Percentiles rank a stretch among this genome's conserved stretches.
These are phyloP conservation scores for Pleurotus salmoneostramineus DNA, from an alignment of 768 basidiomycete species.

Conservation along the genomic window DNA sequence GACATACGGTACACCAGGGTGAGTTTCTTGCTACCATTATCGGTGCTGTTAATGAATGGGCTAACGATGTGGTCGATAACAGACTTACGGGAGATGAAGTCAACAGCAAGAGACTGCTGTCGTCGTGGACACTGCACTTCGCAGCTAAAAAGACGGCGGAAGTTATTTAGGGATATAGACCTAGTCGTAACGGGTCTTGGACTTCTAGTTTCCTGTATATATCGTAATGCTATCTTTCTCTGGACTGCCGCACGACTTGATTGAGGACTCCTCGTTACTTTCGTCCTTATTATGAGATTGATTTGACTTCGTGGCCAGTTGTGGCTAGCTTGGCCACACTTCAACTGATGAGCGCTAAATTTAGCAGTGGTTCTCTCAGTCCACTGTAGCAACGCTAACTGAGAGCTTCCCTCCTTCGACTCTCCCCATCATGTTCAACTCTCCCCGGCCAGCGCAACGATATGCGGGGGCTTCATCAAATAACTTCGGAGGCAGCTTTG, in stretches of 20 bases:
- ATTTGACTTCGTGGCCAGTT: slow-evolving; percentile 4
- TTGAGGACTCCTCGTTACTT: neutral
- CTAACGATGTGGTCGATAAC: neutral
- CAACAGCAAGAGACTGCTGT: slow-evolving; percentile 76
- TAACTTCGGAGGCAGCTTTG: slow-evolving; percentile 68
- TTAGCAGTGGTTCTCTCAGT: neutral
- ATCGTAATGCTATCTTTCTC: slow-evolving; percentile 5
- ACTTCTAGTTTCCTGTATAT: slow-evolving; percentile 1
- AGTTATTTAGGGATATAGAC: slow-evolving; percentile 17
- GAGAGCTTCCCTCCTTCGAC: neutral
- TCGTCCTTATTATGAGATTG: neutral
- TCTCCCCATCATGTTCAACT: slow-evolving; percentile 68
- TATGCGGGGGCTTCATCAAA: slow-evolving; percentile 54
- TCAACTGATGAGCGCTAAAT: neutral
- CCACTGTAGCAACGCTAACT: neutral
- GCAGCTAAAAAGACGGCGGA: slow-evolving; percentile 63
- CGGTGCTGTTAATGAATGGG: slow-evolving; percentile 7
- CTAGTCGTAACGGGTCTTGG: neutral
- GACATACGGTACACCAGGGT: slow-evolving; percentile 98
- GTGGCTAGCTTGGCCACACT: neutral
- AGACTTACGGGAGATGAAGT: slow-evolving; percentile 86
- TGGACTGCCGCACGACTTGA: neutral
- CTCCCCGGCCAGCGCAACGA: slow-evolving; percentile 69
- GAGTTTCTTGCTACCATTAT: slow-evolving; percentile 25
- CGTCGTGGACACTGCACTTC: slow-evolving; percentile 94